Evolutionary conservation across 2,329 filamentous ascomycete genomes (phyloP), one percentile per base, ranked within the genome.

Genomic region (Alternaria solani): DNA sequence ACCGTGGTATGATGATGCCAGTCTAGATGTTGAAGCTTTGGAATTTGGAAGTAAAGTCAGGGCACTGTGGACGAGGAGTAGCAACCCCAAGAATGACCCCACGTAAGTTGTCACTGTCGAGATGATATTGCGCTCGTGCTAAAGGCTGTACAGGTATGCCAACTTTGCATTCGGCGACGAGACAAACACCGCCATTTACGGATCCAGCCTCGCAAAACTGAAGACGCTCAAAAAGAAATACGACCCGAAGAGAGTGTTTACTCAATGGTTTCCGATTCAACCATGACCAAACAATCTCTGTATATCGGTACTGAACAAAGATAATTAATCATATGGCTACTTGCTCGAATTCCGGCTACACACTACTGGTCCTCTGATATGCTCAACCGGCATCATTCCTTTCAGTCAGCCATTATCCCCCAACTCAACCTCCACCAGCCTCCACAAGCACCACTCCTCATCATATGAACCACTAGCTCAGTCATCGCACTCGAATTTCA

Each of bases 1-100:
- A 14, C 76, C 80, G 0, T 81, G 79, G 80, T 81, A 82, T 46
- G 66, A 65, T 1, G 75, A 80, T 55, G 59, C 71, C 0, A 62
- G 64, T 4, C 63, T 82, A 2, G 80, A 82, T 58, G 52, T 26
- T 1, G 69, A 69, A 39, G 81, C 80, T 1, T 34, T 72, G 36
- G 61, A 34, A 2, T 81, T 81, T 58, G 80, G 76, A 11, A 59
- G 56, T 25, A 67, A 63, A 16, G 69, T 77, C 4, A 64, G 76
- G 38, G 69, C 70, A 12, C 67, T 76, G 46, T 75, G 71, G 72
- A 68, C 67, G 14, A 63, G 58, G 36, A 59, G 49, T 2, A 26
- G 14, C 7, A 51, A 54, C n/a, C 55, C 65, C 3, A 64, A 54
- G 16, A 57, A 51, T 12, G 66, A 71, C 20, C 63, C 64, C n/a